A percentile compares a stretch with the other conserved stretches of the same genome.
These are phyloP conservation scores for Trichoderma hamatum DNA, from an alignment of 2,329 filamentous ascomycete genomes.

Conservation along the genomic window DNA sequence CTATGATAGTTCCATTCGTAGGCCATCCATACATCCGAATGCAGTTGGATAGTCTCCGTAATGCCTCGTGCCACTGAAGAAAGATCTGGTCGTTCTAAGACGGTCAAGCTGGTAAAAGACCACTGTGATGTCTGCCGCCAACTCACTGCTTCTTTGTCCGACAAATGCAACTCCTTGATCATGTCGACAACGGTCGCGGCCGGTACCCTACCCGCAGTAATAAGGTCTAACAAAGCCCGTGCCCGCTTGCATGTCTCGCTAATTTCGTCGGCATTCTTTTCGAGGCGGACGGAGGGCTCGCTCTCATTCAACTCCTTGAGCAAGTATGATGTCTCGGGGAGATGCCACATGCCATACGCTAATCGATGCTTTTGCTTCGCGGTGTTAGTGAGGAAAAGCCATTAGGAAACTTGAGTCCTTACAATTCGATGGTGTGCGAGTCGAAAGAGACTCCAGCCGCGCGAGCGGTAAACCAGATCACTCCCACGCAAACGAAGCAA, in stretches of 20 bases:
- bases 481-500: constrained; percentile 43
- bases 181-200: constrained; percentile 31
- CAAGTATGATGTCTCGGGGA: constrained; percentile 38
- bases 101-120: constrained; percentile 37
- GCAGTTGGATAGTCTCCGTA: constrained; percentile 37
- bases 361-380: constrained; percentile 6
- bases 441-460: constrained; percentile 46
- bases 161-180: constrained; percentile 37
- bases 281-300: constrained; percentile 34
- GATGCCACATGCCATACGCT: constrained; percentile 30
- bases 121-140: constrained; percentile 42
- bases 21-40: constrained; percentile 45
- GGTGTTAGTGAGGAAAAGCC: background rate
- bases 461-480: constrained; percentile 40
- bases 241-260: constrained; percentile 38
- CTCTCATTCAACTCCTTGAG: constrained; percentile 38
- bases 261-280: constrained; percentile 37
- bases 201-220: background rate
- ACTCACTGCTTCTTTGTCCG: constrained; percentile 37
- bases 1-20: constrained; percentile 49
- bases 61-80: background rate
- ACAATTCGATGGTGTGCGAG: constrained; percentile 44
- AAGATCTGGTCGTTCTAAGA: constrained; percentile 10
- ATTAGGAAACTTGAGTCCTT: background rate
- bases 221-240: constrained; percentile 13